Percentiles rank a stretch among this genome's conserved stretches.
Conservation (phyloP, 345 rosid genomes). For the Chamaenerion angustifolium region DNA sequence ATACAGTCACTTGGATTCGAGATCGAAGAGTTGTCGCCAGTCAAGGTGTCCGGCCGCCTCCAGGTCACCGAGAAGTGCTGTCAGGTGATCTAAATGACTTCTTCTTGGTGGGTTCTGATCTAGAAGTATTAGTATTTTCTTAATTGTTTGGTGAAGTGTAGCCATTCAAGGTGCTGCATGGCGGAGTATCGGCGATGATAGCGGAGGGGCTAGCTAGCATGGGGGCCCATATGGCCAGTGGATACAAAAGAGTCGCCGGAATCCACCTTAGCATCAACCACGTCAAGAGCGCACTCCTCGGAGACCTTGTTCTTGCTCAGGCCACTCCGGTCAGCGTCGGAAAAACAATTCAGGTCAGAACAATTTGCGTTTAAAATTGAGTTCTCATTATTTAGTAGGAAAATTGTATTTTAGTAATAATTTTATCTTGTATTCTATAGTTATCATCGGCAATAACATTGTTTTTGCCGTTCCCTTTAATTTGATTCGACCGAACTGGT, state of each 20-base stretch:
- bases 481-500: too few species aligned
- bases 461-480: too few species aligned
- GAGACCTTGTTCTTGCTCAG: constrained; percentile 55
- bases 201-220: constrained; percentile 78
- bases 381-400: too few species aligned
- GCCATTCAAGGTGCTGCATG: constrained; percentile 95
- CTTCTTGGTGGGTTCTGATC: neutral
- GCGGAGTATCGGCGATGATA: constrained; percentile 86
- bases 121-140: too few species aligned
- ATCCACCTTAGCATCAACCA: constrained; percentile 78
- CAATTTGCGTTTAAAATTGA: too few species aligned
- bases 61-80: constrained; percentile 42
- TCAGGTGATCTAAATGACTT: constrained; percentile 28
- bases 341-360: constrained; percentile 56
- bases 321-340: constrained; percentile 57
- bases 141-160: constrained; percentile 10
- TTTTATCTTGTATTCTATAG: too few species aligned
- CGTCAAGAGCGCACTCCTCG: constrained; percentile 59
- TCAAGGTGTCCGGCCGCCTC: constrained; percentile 50
- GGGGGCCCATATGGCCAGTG: constrained; percentile 86
- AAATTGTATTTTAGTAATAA: too few species aligned
- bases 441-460: too few species aligned
- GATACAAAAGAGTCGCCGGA: constrained; percentile 65
- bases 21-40: constrained; percentile 36
- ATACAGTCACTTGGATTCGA: constrained; percentile 44